Evolutionary conservation across 345 rosid species (phyloP).

Genomic region (Cardiospermum halicacabum): DNA sequence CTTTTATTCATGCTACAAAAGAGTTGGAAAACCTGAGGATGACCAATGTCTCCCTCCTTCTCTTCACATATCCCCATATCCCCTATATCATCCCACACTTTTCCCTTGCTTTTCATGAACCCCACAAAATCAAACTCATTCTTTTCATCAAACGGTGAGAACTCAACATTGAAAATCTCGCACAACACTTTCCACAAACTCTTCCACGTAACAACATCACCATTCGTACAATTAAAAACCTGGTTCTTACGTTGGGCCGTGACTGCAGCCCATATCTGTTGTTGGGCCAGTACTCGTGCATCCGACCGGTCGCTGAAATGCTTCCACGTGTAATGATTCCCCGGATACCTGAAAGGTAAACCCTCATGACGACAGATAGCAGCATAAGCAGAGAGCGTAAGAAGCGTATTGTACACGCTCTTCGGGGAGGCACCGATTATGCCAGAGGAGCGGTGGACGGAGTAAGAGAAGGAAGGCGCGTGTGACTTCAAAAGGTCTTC

Average conservation of each 20-base stretch:
- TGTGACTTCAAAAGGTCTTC: constrained; percentile 30
- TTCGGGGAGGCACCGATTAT: constrained; percentile 30
- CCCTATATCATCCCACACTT: constrained; percentile 36
- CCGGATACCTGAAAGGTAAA: constrained; percentile 23
- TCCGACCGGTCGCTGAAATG: constrained; percentile 33
- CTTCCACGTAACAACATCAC: constrained; percentile 31
- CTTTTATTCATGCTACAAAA: constrained; percentile 43
- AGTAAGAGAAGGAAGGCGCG: constrained; percentile 12
- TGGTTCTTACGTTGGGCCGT: constrained; percentile 14
- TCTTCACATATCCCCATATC: constrained; percentile 19
- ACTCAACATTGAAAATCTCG: constrained; percentile 22
- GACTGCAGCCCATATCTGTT: constrained; percentile 31
- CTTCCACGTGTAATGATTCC: constrained; percentile 31
- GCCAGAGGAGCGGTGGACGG: constrained; percentile 28
- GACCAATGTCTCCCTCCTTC: constrained; percentile 19
- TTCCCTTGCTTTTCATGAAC: constrained; percentile 18
- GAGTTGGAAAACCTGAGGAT: constrained; percentile 29
- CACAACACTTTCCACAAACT: constrained; percentile 28
- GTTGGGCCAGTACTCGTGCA: constrained; percentile 25
- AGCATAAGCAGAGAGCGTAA: constrained; percentile 25
- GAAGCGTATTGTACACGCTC: constrained; percentile 22
- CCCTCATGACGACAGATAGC: constrained; percentile 24
- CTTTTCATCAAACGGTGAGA: constrained; percentile 22
- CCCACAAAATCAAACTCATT: constrained; percentile 24
- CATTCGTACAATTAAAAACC: constrained; percentile 35